Evolutionary conservation across 148 eudicot species (phyloP), one percentile per base, ranked within the genome.

Genomic region (Camellia japonica): DNA sequence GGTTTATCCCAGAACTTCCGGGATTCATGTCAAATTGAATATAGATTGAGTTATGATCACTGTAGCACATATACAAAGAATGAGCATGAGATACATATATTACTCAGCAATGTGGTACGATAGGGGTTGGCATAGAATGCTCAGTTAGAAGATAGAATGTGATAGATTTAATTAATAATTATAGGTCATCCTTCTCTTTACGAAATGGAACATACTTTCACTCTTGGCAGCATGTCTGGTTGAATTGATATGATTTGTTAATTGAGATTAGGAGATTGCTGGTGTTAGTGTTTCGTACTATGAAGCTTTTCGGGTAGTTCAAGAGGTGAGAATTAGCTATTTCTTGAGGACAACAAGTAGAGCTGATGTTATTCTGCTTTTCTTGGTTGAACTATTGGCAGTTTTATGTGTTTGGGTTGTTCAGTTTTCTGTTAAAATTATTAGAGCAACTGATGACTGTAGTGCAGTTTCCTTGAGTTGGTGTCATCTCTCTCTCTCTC

Each of bases 1-100:
- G 38, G 46, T 20, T 19, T 62, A 55, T 49, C 44, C 55, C 14
- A 44, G 52, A 73, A 55, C 61, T 55, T 73, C 44, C 12, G 46
- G 62, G 5, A 73, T 73, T 73, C 62, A 62, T 73, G 12, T 52
- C 15, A 4, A 52, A 73, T 62, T 54, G 62, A 55, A 73, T 55
- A 13, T 55, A 73, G 41, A 30, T 20, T 54, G 60, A 73, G 61
- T 61, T 52, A n/a, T 30, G 75, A 72, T 23, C 6, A 23, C 4
- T 20, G 23, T 73, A 15, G 76, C 43, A 47, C 23, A 5, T n/a
- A 67, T 13, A 1, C 14, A 13, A 42, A 13, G 58, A 9, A 23
- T 7, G 58, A 70, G 55, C 23, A 70, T 18, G 30, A n/a, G 0
- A 44, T 6, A 47, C 19, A 43, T 14, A 43, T 67, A 13, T 7